A percentile compares a stretch with the other conserved stretches of the same genome.
Conservation (phyloP, 2,329 filamentous ascomycete genomes). For the Diaporthe citri region DNA sequence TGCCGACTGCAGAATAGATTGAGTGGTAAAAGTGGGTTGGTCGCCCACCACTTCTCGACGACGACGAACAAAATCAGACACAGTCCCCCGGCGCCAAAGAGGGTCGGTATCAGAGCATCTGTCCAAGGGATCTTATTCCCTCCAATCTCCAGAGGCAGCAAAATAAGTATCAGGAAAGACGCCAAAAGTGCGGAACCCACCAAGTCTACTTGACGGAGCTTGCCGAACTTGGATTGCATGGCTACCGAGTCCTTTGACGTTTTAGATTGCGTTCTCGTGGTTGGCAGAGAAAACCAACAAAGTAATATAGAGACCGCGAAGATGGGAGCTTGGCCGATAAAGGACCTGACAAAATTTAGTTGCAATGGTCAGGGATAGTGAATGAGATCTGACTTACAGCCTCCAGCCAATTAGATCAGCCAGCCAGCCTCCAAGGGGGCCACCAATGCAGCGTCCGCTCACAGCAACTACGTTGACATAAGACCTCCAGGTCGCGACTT, state of each 20-base stretch:
- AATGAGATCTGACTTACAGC: conserved; percentile 58
- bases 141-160: conserved; percentile 56
- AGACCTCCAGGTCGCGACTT: conserved; percentile 66
- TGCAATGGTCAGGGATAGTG: background rate
- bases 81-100: conserved; percentile 48
- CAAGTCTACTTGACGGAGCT: conserved; percentile 70
- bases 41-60: conserved; percentile 54
- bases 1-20: conserved; percentile 64
- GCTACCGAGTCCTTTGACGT: conserved; percentile 34
- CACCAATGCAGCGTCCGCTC: conserved; percentile 63
- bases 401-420: conserved; percentile 75
- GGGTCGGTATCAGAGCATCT: conserved; percentile 49
- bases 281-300: conserved; percentile 52
- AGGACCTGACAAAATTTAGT: conserved; percentile 56
- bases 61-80: conserved; percentile 51
- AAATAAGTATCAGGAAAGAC: conserved; percentile 51
- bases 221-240: conserved; percentile 43
- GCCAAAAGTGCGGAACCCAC: conserved; percentile 63
- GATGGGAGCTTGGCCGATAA: conserved; percentile 69
- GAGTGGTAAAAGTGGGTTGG: conserved; percentile 71
- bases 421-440: conserved; percentile 70
- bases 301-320: conserved; percentile 61
- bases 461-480: conserved; percentile 67
- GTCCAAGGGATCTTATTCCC: conserved; percentile 55
- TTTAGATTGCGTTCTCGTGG: conserved; percentile 30